Evolutionary conservation across 768 basidiomycete genomes (phyloP), one percentile per base, ranked within the genome.

Genomic region (Leucosporidium scottii): DNA sequence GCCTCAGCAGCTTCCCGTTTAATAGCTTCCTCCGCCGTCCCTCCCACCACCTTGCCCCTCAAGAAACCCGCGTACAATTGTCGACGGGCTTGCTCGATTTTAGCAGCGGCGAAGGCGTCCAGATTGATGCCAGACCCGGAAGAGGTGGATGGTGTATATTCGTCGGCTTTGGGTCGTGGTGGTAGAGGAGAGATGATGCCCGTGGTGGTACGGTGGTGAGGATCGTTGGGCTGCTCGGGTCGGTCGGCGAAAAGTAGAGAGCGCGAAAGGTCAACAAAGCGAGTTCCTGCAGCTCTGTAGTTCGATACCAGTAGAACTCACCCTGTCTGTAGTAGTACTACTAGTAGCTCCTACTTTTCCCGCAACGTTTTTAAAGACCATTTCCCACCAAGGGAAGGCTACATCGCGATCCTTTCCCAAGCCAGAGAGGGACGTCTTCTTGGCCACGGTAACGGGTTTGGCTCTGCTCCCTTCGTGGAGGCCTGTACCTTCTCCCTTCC

Each of bases 371-470:
- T 53, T 49, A 39, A 74, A 75, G 21, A 74, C 64, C 48, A 69
- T 69, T 44, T 75, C 74, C 74, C 74, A 75, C 74, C 74, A 75
- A 34, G 68, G 62, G 48, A 74, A 74, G 8, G 66, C 69, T 17
- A 71, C 72, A 31, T 75, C 74, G 20, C 74, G 50, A 60, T 75
- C 74, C 30, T 66, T 59, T 20, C 74, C 74, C 5, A 75, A 65
- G 13, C 74, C 74, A 10, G 53, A 20, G 44, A 75, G 66, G 23
- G 62, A 70, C 66, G 71, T 75, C 66, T 74, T 75, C 61, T 75
- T 73, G 8, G 60, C 68, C 55, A 75, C 73, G 3, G 69, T 68
- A 57, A 75, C 59, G 34, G 73, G 74, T 30, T 74, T 74, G 20
- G 73, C 60, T 44, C 73, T 66, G 3, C 61, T 36, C 1, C 36